phyloP scores from a whole-genome alignment of 2,329 filamentous ascomycete species.

The Teratosphaeriaceae sp. region DNA sequence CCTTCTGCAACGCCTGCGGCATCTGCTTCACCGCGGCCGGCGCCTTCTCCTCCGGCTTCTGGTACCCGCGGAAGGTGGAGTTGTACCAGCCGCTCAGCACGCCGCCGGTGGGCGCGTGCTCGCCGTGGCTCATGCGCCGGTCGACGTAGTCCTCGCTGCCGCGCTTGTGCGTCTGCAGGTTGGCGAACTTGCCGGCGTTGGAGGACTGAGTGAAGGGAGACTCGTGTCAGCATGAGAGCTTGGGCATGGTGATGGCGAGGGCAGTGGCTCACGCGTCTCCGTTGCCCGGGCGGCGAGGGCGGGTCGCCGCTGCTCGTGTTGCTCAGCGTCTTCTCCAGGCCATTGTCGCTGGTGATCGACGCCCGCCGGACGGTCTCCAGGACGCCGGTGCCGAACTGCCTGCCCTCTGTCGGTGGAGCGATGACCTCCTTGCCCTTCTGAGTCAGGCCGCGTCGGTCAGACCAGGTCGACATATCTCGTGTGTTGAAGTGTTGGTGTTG shows the following conservation, averaged over 20 bases:
- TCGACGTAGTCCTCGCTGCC: conserved; percentile 27
- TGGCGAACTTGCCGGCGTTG: conserved; percentile 20
- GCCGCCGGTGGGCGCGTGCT: conserved; percentile 15
- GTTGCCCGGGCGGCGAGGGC: conserved; percentile 3
- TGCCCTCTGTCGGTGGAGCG: conserved; percentile 10
- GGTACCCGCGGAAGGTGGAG: conserved; percentile 22
- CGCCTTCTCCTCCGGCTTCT: conserved; percentile 11
- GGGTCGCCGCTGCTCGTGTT: conserved; percentile 7
- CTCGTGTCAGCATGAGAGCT: not conserved
- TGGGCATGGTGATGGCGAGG: too few relatives aligned
- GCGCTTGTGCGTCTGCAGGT: conserved; percentile 23
- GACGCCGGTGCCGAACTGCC: conserved; percentile 13
- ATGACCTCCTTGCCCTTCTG: conserved; percentile 27
- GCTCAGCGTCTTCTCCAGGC: conserved; percentile 21
- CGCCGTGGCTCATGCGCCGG: conserved; percentile 22
- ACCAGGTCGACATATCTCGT: conserved; percentile 16
- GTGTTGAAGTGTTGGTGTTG: not conserved
- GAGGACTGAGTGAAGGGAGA: conserved; percentile 10
- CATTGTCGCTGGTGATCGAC: conserved; percentile 16
- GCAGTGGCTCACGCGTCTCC: too few relatives aligned
- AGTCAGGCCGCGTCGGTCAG: conserved; percentile 28
- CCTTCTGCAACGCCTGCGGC: not conserved
- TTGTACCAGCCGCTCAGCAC: conserved; percentile 24
- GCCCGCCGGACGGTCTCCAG: conserved; percentile 23
- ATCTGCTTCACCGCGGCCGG: conserved; percentile 4